phyloP scores from a whole-genome alignment of 2,329 filamentous ascomycete species.

The Trichophyton rubrum region DNA sequence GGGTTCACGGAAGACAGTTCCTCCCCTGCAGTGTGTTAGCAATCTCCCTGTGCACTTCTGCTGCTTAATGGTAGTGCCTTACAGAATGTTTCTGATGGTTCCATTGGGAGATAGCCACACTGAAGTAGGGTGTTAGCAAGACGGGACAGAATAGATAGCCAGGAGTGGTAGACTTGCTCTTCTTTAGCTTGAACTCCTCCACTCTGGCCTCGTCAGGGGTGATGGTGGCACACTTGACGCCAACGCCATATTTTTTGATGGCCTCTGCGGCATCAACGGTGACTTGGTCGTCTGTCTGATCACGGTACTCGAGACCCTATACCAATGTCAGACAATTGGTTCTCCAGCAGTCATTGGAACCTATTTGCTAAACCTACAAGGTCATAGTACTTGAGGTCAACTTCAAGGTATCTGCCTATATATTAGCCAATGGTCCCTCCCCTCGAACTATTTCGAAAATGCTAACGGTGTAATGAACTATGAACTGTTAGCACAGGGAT shows the following conservation, averaged over 20 bases:
- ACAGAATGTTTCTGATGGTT: constrained; percentile 57
- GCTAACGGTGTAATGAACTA: constrained; percentile 69
- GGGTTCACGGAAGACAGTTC: constrained; percentile 97
- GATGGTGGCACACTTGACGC: constrained; percentile 98
- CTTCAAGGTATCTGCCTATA: constrained; percentile 59
- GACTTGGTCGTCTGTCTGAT: constrained; percentile 92
- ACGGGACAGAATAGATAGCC: not conserved
- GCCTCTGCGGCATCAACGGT: constrained; percentile 90
- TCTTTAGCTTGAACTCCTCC: constrained; percentile 96
- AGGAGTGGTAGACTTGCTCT: constrained; percentile 50
- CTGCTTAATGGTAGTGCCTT: constrained; percentile 17
- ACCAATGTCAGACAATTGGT: constrained; percentile 9
- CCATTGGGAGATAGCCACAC: constrained; percentile 99
- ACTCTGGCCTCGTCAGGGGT: constrained; percentile 94
- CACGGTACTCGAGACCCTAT: constrained; percentile 76
- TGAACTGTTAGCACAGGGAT: constrained; percentile 4
- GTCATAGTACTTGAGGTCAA: constrained; percentile 98
- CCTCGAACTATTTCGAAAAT: not conserved
- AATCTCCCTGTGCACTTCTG: not conserved
- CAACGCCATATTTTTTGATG: constrained; percentile 97
- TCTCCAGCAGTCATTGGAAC: not conserved
- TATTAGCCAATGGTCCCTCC: not conserved
- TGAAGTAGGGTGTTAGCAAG: constrained; percentile 26
- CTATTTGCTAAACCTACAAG: constrained; percentile 35
- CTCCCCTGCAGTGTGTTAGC: constrained; percentile 43